phyloP scores from a whole-genome alignment of 1,139 yeast species.

The Pichia sp. region DNA sequence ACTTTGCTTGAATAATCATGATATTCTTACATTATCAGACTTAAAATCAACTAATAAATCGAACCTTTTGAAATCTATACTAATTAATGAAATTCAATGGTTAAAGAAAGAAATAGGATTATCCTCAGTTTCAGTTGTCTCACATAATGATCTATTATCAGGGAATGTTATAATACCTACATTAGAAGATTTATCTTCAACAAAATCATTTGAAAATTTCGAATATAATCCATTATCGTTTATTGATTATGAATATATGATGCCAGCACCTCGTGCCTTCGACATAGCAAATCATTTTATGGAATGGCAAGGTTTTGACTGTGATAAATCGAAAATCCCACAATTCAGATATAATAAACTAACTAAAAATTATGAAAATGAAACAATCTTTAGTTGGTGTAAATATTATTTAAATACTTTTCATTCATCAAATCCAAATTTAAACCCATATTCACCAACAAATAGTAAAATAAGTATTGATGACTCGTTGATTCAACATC shows the following conservation, averaged over 20 bases:
- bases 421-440: slow-evolving; percentile 11
- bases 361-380: slow-evolving; percentile 16
- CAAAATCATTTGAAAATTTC: not conserved
- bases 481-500: slow-evolving; percentile 28
- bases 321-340: slow-evolving; percentile 58
- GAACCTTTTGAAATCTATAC: slow-evolving; percentile 28
- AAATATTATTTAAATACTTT: slow-evolving; percentile 33
- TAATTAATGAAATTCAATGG: slow-evolving; percentile 52
- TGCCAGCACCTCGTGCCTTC: slow-evolving; percentile 75
- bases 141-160: slow-evolving; percentile 67
- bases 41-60: not conserved
- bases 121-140: slow-evolving; percentile 52
- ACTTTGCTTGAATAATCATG: slow-evolving; percentile 36
- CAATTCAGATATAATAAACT: slow-evolving; percentile 31
- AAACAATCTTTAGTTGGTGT: slow-evolving; percentile 46
- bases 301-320: slow-evolving; percentile 84
- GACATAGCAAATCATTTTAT: slow-evolving; percentile 83
- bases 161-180: slow-evolving; percentile 65
- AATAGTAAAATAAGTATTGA: slow-evolving; percentile 2
- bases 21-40: slow-evolving; percentile 19
- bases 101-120: slow-evolving; percentile 35
- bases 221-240: slow-evolving; percentile 34
- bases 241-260: slow-evolving; percentile 77
- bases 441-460: slow-evolving; percentile 3
- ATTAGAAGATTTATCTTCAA: not conserved